phyloP scores from a whole-genome alignment of 192 early-diverging fungal species.

The Coemansia sp. region DNA sequence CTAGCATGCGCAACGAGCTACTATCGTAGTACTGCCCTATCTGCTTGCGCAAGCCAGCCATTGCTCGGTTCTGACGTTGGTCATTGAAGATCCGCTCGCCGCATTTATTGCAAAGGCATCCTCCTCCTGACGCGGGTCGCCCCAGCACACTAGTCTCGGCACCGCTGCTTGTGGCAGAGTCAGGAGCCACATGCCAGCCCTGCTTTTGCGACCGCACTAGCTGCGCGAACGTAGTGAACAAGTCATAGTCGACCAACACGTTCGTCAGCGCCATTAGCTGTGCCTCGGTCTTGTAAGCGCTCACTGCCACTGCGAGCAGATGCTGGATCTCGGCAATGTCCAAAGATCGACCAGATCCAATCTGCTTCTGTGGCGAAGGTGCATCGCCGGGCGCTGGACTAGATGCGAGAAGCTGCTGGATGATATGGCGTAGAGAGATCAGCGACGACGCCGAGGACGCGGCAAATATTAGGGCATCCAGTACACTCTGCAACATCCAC shows the following conservation, averaged over 20 bases:
- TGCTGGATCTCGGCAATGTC: constrained; percentile 54
- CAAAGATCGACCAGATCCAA: constrained; percentile 31
- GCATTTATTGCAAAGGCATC: constrained; percentile 26
- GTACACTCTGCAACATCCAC: constrained; percentile 53
- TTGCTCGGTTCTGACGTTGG: constrained; percentile 31
- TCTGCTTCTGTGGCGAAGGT: background rate
- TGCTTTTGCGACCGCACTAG: constrained; percentile 55
- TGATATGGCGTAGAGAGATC: constrained; percentile 50
- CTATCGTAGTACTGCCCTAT: constrained; percentile 44
- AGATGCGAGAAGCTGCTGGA: constrained; percentile 47
- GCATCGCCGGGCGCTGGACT: background rate
- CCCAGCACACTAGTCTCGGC: constrained; percentile 5
- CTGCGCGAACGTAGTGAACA: constrained; percentile 51
- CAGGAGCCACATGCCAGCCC: constrained; percentile 39
- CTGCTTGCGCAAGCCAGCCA: constrained; percentile 38
- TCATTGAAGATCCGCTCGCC: constrained; percentile 37
- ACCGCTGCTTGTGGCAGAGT: background rate
- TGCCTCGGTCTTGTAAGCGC: constrained; percentile 55
- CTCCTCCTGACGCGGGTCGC: background rate
- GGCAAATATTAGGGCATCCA: constrained; percentile 52
- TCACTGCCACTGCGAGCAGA: constrained; percentile 47
- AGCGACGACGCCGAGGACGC: constrained; percentile 50
- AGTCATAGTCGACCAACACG: constrained; percentile 51
- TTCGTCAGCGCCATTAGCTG: constrained; percentile 54
- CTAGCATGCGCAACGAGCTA: constrained; percentile 40